Evolutionary conservation across 129 eudicot genomes (phyloP).

Genomic region (Logfia minima): DNA sequence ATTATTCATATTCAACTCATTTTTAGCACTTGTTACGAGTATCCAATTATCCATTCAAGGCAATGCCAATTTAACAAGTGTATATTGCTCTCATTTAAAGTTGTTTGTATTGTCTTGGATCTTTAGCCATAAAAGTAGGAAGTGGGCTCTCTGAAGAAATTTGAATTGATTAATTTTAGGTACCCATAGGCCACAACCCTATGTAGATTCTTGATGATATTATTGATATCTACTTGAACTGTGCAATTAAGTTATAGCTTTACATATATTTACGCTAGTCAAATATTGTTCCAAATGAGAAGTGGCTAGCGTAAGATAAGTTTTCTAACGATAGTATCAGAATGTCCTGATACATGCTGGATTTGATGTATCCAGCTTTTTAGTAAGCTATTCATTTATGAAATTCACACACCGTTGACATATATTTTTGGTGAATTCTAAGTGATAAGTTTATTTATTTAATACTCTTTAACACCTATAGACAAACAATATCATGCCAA

Average conservation of each 20-base stretch:
- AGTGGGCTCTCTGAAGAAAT: neutral
- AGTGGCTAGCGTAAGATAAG: neutral
- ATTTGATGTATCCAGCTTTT: neutral
- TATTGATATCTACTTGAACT: neutral
- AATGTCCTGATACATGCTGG: neutral
- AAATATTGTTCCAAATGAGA: neutral
- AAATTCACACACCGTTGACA: neutral
- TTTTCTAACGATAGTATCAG: neutral
- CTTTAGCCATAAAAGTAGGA: neutral
- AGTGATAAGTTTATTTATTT: neutral
- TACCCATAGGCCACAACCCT: neutral
- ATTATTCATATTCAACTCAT: too few relatives aligned
- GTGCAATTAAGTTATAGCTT: neutral
- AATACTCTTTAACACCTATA: neutral
- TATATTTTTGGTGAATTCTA: too few relatives aligned
- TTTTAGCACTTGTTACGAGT: neutral
- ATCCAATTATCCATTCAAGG: neutral
- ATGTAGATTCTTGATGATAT: neutral
- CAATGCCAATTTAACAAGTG: too few relatives aligned
- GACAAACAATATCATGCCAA: neutral
- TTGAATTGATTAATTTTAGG: neutral
- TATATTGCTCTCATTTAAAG: neutral
- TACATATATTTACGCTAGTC: neutral
- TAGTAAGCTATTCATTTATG: neutral
- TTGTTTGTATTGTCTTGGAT: neutral